phyloP scores from a whole-genome alignment of 225 moss, liverwort and hornwort species.

The Polytrichum commune region DNA sequence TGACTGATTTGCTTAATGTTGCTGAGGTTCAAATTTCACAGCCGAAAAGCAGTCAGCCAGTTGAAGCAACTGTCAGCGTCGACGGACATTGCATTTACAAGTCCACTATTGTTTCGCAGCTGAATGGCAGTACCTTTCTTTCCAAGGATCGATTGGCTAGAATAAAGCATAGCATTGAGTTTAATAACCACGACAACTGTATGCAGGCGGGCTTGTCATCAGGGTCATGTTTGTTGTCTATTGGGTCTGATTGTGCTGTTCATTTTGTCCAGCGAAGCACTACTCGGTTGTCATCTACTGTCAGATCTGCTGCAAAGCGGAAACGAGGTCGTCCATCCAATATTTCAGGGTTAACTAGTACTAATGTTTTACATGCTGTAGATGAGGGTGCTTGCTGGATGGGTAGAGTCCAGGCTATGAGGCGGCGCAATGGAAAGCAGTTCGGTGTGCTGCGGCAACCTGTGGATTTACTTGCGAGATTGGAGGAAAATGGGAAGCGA shows the following conservation, averaged over 20 bases:
- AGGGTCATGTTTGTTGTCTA: not conserved
- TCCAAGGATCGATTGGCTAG: slow-evolving; percentile 3
- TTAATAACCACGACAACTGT: slow-evolving; percentile 2
- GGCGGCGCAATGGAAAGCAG: not conserved
- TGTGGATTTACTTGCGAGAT: not conserved
- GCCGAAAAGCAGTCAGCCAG: not conserved
- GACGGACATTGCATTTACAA: not conserved
- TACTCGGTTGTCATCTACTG: not conserved
- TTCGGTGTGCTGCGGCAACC: not conserved
- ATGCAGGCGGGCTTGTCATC: not conserved
- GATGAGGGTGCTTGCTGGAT: not conserved
- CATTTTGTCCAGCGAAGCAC: not conserved
- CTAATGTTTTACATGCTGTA: not conserved
- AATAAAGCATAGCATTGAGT: not conserved
- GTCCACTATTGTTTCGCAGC: not conserved
- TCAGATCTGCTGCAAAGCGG: not conserved
- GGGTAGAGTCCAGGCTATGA: not conserved
- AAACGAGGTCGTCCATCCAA: not conserved
- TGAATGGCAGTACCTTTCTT: not conserved
- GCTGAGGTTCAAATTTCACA: not conserved
- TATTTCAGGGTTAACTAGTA: not conserved
- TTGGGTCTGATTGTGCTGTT: not conserved
- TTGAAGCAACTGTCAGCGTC: not conserved
- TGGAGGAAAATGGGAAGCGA: not conserved
- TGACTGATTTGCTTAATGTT: not conserved